phyloP scores from a whole-genome alignment of 495 filamentous ascomycete species.

The Penicillium silybi region DNA sequence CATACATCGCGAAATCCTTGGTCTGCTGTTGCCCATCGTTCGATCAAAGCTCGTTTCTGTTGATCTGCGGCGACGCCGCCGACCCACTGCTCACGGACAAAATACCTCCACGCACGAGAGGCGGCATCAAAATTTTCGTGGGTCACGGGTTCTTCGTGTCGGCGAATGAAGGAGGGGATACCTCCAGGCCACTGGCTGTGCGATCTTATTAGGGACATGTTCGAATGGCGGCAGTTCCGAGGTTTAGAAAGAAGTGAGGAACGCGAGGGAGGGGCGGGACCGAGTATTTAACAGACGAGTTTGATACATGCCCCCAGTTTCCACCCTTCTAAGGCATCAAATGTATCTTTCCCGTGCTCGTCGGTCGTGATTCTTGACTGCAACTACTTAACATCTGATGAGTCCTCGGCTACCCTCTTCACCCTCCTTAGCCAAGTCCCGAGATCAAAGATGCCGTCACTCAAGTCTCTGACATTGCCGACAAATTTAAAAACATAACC shows the following conservation, averaged over 20 bases:
- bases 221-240: neutral
- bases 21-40: constrained; percentile 14
- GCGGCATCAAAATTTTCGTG: neutral
- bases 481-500: constrained; percentile 24
- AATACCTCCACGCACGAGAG: constrained; percentile 14
- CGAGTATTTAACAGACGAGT: no score
- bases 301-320: no score
- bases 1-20: constrained; percentile 13
- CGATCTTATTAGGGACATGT: constrained; percentile 1
- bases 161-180: constrained; percentile 10
- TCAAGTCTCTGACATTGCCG: constrained; percentile 10
- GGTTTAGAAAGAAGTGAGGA: no score
- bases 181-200: neutral
- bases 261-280: no score
- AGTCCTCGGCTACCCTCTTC: neutral
- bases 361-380: no score
- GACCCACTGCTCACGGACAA: constrained; percentile 12
- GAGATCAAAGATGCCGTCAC: constrained; percentile 22
- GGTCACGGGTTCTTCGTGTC: constrained; percentile 6
- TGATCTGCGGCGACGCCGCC: constrained; percentile 6
- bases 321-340: no score
- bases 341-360: no score
- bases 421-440: constrained; percentile 18
- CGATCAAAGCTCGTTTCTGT: constrained; percentile 12
- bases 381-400: neutral